phyloP scores from a whole-genome alignment of 768 basidiomycete genomes.

The Pisolithus tinctorius region DNA sequence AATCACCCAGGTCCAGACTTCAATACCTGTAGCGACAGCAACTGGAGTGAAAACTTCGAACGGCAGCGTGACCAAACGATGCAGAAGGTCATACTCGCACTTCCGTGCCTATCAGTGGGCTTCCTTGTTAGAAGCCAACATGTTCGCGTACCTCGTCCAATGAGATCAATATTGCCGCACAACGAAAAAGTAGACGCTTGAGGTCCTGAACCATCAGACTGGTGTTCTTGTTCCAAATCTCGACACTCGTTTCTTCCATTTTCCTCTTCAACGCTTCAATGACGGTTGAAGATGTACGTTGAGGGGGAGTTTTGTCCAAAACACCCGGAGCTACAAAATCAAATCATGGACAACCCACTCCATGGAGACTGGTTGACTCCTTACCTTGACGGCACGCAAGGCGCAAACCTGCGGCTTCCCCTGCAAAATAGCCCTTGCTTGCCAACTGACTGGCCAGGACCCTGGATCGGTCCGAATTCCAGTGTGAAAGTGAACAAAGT shows the following conservation, averaged over 20 bases:
- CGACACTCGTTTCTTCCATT: constrained; percentile 57
- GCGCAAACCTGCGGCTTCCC: constrained; percentile 78
- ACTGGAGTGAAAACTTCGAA: constrained; percentile 86
- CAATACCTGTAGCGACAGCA: constrained; percentile 80
- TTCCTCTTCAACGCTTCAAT: constrained; percentile 60
- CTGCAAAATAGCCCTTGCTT: constrained; percentile 84
- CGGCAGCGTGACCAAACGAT: constrained; percentile 81
- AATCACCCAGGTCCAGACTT: constrained; percentile 96
- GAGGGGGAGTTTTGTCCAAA: constrained; percentile 56
- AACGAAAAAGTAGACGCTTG: constrained; percentile 79
- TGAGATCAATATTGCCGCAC: constrained; percentile 75
- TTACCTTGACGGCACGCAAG: constrained; percentile 60
- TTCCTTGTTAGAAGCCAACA: not conserved
- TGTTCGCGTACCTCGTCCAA: constrained; percentile 43
- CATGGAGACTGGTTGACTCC: constrained; percentile 9
- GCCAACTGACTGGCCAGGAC: constrained; percentile 79
- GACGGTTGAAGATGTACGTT: constrained; percentile 52
- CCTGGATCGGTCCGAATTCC: constrained; percentile 79
- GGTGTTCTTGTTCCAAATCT: constrained; percentile 66
- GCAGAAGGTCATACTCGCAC: constrained; percentile 82
- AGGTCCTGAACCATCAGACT: constrained; percentile 76
- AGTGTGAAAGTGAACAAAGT: constrained; percentile 46
- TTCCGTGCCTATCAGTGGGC: constrained; percentile 22
- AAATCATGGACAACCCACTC: not conserved
- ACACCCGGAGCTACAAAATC: constrained; percentile 42